Evolutionary conservation across 441 rosid genomes (phyloP), one percentile per base, ranked within the genome.

Genomic region (Gossypium trilobum): DNA sequence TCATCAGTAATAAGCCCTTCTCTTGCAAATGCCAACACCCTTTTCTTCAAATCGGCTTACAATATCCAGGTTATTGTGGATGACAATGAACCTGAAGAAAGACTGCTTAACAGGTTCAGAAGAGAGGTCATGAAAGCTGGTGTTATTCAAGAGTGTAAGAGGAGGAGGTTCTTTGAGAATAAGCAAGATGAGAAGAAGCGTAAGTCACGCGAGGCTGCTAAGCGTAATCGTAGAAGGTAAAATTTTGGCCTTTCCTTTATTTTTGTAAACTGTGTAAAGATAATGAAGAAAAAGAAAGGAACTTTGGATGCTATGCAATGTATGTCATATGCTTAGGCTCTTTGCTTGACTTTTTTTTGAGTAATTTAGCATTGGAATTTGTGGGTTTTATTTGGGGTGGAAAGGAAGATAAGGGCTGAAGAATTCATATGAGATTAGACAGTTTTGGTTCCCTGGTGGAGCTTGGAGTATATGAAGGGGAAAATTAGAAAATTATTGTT

Each of bases 71-170:
- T 91, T 70, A 74, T 83, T 6, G 92, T 88, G 56, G 95, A 89
- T 2, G 95, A 91, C 16, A 84, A 87, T 68, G 98, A 93, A 75
- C 86, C 87, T 0, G 97, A 93, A 78, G 95, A 93, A 78, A 86
- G 91, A 80, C 80, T 91, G 17, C 73, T 93, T 80, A 82, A 80
- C 56, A 86, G 92, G 78, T 91, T 93, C 73, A 82, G 93, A 56
- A 87, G 98, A 54, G 97, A 93, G 82, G 98, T 91, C n/a, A 78
- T 89, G 88, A 87, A 79, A 81, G 91, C 95, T 5, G 97, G 98
- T 8, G 81, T 89, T 7, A 87, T 93, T 56, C 98, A 86, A 77
- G 93, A 90, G 82, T 81, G 89, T 71, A 88, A 85, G 78, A 77
- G 96, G 17, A 84, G 96, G 82, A 84, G 85, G 75, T 88, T 71